Conservation (phyloP, 345 rosid species). For the Pugionium dolabratum region DNA sequence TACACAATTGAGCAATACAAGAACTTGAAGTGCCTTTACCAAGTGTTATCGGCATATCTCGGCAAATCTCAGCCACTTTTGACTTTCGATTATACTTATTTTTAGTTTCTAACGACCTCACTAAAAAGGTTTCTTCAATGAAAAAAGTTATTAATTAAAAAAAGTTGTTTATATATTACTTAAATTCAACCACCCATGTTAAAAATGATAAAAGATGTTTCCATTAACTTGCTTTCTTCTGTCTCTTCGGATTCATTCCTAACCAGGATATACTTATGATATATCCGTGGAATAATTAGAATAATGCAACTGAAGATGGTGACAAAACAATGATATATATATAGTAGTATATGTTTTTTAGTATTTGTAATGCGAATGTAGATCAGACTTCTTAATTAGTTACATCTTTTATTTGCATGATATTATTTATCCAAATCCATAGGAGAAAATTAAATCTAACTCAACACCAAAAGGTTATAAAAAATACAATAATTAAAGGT, state of each 20-base stretch:
- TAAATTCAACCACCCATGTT: conserved; percentile 11
- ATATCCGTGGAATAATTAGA: background rate
- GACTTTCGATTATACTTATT: no score
- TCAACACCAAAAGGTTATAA: no score
- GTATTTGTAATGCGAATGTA: no score
- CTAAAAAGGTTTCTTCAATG: no score
- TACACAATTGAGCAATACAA: conserved; percentile 3
- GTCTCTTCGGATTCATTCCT: conserved; percentile 26
- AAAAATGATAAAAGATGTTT: background rate
- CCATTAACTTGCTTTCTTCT: conserved; percentile 2
- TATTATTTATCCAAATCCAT: no score
- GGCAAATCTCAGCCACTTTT: no score
- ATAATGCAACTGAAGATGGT: conserved; percentile 5
- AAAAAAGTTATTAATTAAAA: no score
- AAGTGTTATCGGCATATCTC: conserved; percentile 9
- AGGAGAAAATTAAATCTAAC: no score
- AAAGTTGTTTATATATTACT: conserved; percentile 5
- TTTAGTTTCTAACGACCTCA: no score
- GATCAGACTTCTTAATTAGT: no score
- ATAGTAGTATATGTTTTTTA: background rate
- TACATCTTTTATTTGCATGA: no score
- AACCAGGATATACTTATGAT: conserved; percentile 7
- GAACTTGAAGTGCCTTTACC: background rate
- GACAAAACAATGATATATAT: background rate
- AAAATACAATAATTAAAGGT: no score